Evolutionary conservation across 306 rosid species (phyloP), one percentile per base, ranked within the genome.

Genomic region (Trifolium fragiferum): DNA sequence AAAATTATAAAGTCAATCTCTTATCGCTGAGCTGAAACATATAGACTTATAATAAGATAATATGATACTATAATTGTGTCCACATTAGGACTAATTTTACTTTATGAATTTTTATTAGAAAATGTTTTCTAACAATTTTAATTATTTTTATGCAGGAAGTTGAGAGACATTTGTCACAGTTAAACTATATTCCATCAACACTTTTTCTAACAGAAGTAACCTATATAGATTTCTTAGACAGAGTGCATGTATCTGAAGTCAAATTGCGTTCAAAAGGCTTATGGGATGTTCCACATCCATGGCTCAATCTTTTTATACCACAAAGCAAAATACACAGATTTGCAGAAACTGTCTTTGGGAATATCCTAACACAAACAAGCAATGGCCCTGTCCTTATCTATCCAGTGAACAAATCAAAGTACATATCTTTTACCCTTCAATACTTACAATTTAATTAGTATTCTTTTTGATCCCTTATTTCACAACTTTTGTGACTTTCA

Each of bases 271-370:
- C 97, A 77, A 92, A 87, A 86, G 97, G 91, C 23, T 76, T 92
- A 79, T 94, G 99, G 99, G 95, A 92, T 67, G 80, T 94, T 82
- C 96, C 97, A 79, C 99, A 94, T 70, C 99, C 99, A 54, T 94
- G 99, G 99, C 97, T 94, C 86, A 94, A 94, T 89, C 95, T 94
- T 66, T 83, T 94, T 12, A 77, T 94, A 71, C 99, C 99, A 7
- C 85, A 82, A 79, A 92, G 95, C 88, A 87, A 90, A 75, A 90
- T 94, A 74, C 86, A 90, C 62, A 67, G 57, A 30, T 94, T 94
- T 77, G 96, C 96, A 50, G 76, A 81, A 83, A 84, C 70, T 8
- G 96, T 94, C 74, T 94, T 94, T 41, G 97, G 97, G 77, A 85
- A 89, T 66, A 94, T 94, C 86, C 88, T 92, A 21, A 87, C 79